These are phyloP conservation scores for Cercospora brassicicola DNA, from an alignment of 2,329 filamentous ascomycete species.

Conservation along the genomic window DNA sequence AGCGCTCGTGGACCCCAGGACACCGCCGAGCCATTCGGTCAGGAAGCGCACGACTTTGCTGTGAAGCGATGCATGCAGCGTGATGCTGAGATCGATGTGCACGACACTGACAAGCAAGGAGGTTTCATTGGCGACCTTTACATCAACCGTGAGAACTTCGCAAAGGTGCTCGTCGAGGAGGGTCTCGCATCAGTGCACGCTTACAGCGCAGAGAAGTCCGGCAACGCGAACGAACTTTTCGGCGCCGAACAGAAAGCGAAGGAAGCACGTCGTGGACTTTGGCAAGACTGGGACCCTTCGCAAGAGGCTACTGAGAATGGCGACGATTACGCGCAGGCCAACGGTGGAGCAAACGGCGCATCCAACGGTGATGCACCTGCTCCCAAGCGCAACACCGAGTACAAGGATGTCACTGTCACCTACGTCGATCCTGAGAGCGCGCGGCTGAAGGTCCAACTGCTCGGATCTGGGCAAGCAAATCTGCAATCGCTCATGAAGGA, in stretches of 20 bases:
- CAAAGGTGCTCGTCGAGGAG: slow-evolving; percentile 89
- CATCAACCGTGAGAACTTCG: slow-evolving; percentile 92
- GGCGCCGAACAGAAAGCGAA: slow-evolving; percentile 87
- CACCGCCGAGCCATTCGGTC: slow-evolving; percentile 86
- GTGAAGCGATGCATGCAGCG: slow-evolving; percentile 86
- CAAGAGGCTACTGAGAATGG: slow-evolving; percentile 66
- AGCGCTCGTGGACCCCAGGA: slow-evolving; percentile 80
- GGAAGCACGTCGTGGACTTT: slow-evolving; percentile 81
- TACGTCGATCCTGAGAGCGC: slow-evolving; percentile 76
- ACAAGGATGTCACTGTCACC: slow-evolving; percentile 90
- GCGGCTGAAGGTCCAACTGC: slow-evolving; percentile 85
- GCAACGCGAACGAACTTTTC: slow-evolving; percentile 82
- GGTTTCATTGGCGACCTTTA: slow-evolving; percentile 96
- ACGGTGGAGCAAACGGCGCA: slow-evolving; percentile 45
- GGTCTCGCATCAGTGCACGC: slow-evolving; percentile 88
- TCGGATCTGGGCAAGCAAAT: slow-evolving; percentile 80
- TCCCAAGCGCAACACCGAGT: slow-evolving; percentile 73
- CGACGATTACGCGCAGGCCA: slow-evolving; percentile 44
- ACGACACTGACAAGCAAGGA: slow-evolving; percentile 92
- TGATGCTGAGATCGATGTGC: slow-evolving; percentile 92
- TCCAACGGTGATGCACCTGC: slow-evolving; percentile 51
- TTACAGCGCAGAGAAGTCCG: slow-evolving; percentile 94
- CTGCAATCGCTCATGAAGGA: slow-evolving; percentile 85
- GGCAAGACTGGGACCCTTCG: slow-evolving; percentile 91
- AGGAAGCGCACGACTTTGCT: slow-evolving; percentile 90